phyloP scores from a whole-genome alignment of 371 early-diverging fungal genomes.

The Mortierella sp. region DNA sequence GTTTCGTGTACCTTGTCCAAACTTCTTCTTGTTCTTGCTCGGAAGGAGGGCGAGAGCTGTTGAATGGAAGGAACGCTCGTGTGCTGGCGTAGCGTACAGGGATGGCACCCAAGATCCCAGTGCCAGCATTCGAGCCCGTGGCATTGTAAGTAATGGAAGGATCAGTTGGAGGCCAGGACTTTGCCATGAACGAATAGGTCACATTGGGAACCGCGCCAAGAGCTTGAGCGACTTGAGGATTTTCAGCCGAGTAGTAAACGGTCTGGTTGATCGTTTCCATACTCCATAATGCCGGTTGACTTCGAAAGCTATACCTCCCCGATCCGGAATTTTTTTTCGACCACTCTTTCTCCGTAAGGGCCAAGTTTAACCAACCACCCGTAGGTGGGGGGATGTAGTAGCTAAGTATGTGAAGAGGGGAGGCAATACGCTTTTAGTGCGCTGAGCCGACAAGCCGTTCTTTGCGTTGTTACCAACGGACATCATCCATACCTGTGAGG shows the following conservation, averaged over 20 bases:
- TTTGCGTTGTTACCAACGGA: not conserved
- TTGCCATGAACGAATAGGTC: conserved; percentile 20
- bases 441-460: no score
- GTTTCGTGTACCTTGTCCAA: conserved; percentile 2
- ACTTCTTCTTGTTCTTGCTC: no score
- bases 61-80: not conserved
- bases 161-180: conserved; percentile 33
- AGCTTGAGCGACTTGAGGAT: conserved; percentile 16
- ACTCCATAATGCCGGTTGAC: not conserved
- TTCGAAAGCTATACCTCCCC: no score
- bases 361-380: conserved; percentile 38
- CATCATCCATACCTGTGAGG: conserved; percentile 25
- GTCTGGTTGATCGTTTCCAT: conserved; percentile 23
- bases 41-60: not conserved
- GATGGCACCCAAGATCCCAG: conserved; percentile 36
- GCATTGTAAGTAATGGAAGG: conserved; percentile 24
- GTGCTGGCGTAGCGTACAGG: conserved; percentile 22
- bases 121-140: conserved; percentile 12
- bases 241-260: conserved; percentile 17
- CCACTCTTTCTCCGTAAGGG: no score
- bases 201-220: conserved; percentile 23
- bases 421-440: not conserved
- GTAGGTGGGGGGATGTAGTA: conserved; percentile 25
- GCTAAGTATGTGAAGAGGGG: conserved; percentile 3
- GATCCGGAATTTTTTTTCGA: not conserved